A percentile compares a stretch with the other conserved stretches of the same genome.
These are phyloP conservation scores for Limnanthes douglasii DNA, from an alignment of 345 rosid species.

Conservation along the genomic window DNA sequence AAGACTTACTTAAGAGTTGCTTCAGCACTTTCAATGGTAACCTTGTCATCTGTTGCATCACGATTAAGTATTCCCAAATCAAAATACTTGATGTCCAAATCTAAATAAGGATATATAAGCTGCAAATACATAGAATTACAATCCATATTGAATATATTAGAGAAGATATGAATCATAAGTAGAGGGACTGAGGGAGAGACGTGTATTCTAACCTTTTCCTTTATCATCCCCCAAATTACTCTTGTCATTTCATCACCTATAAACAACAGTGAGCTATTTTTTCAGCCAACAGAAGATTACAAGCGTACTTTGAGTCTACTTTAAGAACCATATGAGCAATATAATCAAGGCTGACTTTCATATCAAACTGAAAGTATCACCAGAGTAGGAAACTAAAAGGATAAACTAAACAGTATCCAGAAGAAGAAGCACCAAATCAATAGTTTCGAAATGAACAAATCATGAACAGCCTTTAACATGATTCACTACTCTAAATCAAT, in stretches of 20 bases:
- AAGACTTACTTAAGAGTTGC: constrained; percentile 70
- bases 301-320: too few relatives aligned
- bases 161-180: not conserved
- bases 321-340: too few relatives aligned
- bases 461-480: too few relatives aligned
- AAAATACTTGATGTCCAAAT: constrained; percentile 78
- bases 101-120: constrained; percentile 77
- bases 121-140: constrained; percentile 20
- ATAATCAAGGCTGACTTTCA: too few relatives aligned
- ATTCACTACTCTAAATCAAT: too few relatives aligned
- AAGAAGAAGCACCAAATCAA: too few relatives aligned
- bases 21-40: constrained; percentile 75
- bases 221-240: constrained; percentile 76
- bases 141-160: constrained; percentile 6
- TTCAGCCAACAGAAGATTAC: too few relatives aligned
- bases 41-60: constrained; percentile 75
- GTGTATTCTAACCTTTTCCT: constrained; percentile 48
- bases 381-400: too few relatives aligned
- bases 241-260: constrained; percentile 98
- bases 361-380: too few relatives aligned
- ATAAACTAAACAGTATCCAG: too few relatives aligned
- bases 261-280: too few relatives aligned
- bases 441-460: too few relatives aligned
- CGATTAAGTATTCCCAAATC: constrained; percentile 89
- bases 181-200: not conserved